Conservation (phyloP, 2,329 filamentous ascomycete species). For the Aspergillus sp. region DNA sequence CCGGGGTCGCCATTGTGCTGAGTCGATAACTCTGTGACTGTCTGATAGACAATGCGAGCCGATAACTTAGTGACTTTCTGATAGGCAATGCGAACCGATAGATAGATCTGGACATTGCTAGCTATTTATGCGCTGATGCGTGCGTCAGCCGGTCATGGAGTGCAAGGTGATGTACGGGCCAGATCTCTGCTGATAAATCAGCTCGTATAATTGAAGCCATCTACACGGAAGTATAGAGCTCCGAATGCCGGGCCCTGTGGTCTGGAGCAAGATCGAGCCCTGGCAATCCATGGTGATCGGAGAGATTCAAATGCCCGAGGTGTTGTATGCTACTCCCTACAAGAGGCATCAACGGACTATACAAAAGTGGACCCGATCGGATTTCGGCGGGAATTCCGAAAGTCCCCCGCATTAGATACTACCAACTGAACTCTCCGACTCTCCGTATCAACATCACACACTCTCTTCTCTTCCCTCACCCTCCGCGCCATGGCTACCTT, state of each 20-base stretch:
- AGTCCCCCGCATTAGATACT: background rate
- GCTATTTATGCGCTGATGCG: background rate
- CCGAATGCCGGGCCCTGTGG: too few relatives aligned
- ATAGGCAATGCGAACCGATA: background rate
- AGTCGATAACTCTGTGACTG: background rate
- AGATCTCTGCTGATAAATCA: background rate
- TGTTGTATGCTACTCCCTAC: too few relatives aligned
- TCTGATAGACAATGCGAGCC: background rate
- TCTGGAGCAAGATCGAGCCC: background rate
- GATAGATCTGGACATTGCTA: background rate
- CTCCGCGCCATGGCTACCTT: constrained; percentile 49
- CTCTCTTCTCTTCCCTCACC: background rate
- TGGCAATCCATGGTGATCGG: too few relatives aligned
- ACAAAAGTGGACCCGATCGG: too few relatives aligned
- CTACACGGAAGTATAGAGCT: background rate
- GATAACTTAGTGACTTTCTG: background rate
- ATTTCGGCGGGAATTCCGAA: background rate
- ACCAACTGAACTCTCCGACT: constrained; percentile 3
- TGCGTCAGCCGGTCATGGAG: background rate
- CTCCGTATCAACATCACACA: constrained; percentile 1
- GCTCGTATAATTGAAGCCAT: background rate
- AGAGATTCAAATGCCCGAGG: too few relatives aligned
- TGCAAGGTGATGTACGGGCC: background rate
- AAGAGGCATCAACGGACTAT: too few relatives aligned
- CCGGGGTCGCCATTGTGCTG: background rate